Conservation (phyloP, 139 green algal species). For the Pedinophyceae sp. region DNA sequence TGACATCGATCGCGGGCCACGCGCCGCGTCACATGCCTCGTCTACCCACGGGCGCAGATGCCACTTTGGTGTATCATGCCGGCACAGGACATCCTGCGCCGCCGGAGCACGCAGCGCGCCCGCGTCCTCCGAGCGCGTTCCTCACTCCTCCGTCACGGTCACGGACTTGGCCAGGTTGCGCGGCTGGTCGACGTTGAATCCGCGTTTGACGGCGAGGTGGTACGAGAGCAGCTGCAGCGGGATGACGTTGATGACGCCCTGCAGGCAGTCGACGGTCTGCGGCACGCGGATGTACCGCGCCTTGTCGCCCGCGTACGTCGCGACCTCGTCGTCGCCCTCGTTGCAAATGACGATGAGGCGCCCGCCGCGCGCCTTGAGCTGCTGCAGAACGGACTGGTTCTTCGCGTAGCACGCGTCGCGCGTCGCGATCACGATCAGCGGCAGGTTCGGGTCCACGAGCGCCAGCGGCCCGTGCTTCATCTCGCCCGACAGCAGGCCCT, state of each 20-base stretch:
- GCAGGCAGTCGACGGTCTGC: constrained; percentile 59
- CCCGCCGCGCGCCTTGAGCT: constrained; percentile 60
- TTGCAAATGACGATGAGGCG: constrained; percentile 72
- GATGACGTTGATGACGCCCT: constrained; percentile 91
- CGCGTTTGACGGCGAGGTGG: constrained; percentile 80
- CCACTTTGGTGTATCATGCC: no score
- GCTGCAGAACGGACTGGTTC: constrained; percentile 80
- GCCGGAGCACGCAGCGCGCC: no score
- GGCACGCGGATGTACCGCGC: constrained; percentile 33
- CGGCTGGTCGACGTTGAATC: constrained; percentile 91
- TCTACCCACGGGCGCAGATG: no score
- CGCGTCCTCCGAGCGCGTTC: no score
- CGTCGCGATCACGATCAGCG: constrained; percentile 82
- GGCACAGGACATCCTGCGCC: no score
- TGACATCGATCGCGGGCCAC: no score
- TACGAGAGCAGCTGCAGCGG: constrained; percentile 90
- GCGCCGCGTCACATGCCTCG: no score
- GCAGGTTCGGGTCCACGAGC: constrained; percentile 84
- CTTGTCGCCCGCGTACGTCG: constrained; percentile 14
- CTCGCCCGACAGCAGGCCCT: constrained; percentile 95
- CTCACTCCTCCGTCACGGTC: constrained; percentile 46
- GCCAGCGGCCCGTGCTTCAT: constrained; percentile 97
- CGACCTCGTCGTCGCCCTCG: constrained; percentile 42
- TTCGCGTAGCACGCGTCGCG: constrained; percentile 54
- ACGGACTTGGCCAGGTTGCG: constrained; percentile 94